These are phyloP conservation scores for Penicillium sclerotiorum DNA, from an alignment of 2,329 filamentous ascomycete genomes.

Conservation along the genomic window DNA sequence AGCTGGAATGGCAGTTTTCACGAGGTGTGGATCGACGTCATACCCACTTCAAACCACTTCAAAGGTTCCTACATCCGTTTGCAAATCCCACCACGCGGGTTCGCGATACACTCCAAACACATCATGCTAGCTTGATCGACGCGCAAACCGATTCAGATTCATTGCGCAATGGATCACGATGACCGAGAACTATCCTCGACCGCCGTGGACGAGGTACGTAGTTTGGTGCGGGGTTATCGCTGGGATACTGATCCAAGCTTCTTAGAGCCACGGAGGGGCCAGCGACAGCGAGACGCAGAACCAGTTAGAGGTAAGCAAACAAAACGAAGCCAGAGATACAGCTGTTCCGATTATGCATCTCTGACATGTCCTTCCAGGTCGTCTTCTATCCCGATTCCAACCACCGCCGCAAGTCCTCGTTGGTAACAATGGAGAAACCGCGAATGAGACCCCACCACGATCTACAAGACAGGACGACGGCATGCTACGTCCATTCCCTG, in stretches of 20 bases:
- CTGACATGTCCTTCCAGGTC: conserved; percentile 46
- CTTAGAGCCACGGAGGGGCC: conserved; percentile 33
- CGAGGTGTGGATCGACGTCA: conserved; percentile 29
- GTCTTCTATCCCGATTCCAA: conserved; percentile 56
- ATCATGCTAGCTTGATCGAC: conserved; percentile 18
- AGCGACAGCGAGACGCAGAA: conserved; percentile 39
- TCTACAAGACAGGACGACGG: conserved; percentile 46
- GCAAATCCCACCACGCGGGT: conserved; percentile 10
- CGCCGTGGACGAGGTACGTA: conserved; percentile 23
- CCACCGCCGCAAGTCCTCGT: conserved; percentile 63
- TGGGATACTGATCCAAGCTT: conserved; percentile 18
- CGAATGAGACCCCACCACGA: conserved; percentile 41
- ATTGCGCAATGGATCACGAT: conserved; percentile 19
- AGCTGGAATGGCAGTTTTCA: too few species aligned
- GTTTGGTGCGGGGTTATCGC: neutral
- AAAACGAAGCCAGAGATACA: neutral
- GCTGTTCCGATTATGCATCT: too few species aligned
- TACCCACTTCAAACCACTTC: conserved; percentile 22
- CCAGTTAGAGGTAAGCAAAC: conserved; percentile 36
- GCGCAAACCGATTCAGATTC: conserved; percentile 4
- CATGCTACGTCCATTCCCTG: conserved; percentile 65
- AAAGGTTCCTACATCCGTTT: conserved; percentile 5
- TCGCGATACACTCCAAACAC: conserved; percentile 5
- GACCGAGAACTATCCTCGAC: conserved; percentile 8
- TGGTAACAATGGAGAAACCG: conserved; percentile 51